Evolutionary conservation across 805 yeast species (phyloP), one percentile per base, ranked within the genome.

Genomic region (Zygotorulaspora sp.): DNA sequence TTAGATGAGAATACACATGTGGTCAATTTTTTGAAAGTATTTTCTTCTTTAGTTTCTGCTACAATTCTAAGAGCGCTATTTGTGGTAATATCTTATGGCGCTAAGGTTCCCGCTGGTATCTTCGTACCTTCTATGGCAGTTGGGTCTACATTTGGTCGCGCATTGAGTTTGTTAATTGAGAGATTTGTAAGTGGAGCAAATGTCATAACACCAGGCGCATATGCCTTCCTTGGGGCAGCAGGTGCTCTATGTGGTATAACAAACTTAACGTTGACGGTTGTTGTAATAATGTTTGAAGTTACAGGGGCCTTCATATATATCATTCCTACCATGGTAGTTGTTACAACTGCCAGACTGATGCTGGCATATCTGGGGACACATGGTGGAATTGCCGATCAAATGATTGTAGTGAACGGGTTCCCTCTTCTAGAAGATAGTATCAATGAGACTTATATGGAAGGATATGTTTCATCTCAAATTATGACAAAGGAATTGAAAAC

Each of bases 61-160:
- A 83, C 96, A 0, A 46, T 78, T 0, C 63, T 86, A 4, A 70
- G 98, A 39, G 76, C 80, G 66, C 46, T 71, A 0, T 69, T 92
- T 34, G 85, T 92, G 18, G 74, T 88, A 18, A 69, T 92, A 11
- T 83, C 97, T 0, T 92, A 94, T 58, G 96, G 96, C 2, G 80
- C 88, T 45, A 87, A 83, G 61, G 89, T 90, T 0, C 98, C 98
- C 0, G 95, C 97, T n/a, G 98, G 98, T 11, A 86, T 90, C 5
- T 83, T 92, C 63, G 95, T 92, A 37, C 98, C 98, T 2, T 84
- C 96, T 1, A 86, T 92, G 95, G 89, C 96, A 0, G 83, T 88
- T 1, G 98, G 98, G 15, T 97, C 97, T 0, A 77, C 95, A 0
- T 83, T 86, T 61, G 98, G 98, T 6, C 71, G 97, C 36, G 82